phyloP scores from a whole-genome alignment of 192 early-diverging fungal species.

The Backusella luteola region DNA sequence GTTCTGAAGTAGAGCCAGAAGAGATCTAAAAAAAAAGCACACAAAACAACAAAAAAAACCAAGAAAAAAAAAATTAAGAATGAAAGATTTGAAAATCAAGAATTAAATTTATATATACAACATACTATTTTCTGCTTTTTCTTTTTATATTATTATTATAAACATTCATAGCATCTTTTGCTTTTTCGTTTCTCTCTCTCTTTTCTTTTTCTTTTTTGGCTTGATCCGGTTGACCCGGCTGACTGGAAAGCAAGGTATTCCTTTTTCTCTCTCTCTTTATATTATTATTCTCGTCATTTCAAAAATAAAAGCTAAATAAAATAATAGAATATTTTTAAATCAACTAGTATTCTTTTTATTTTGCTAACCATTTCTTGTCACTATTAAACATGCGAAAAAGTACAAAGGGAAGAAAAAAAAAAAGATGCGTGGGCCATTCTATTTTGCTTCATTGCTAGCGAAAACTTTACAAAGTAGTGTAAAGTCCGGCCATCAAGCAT shows the following conservation, averaged over 20 bases:
- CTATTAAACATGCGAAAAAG: background rate
- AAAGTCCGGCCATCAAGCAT: background rate
- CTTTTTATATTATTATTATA: background rate
- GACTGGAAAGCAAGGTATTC: background rate
- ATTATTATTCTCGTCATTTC: background rate
- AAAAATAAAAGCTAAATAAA: background rate
- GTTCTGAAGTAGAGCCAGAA: constrained; percentile 3
- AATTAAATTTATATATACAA: background rate
- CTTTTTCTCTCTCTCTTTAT: background rate
- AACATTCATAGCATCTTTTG: background rate
- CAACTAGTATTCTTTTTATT: no score
- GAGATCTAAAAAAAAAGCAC: background rate
- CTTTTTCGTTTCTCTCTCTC: background rate
- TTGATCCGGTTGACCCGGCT: background rate
- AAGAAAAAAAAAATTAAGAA: background rate
- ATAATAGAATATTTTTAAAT: background rate
- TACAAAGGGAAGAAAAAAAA: background rate
- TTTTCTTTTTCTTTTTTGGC: background rate
- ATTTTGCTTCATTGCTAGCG: background rate
- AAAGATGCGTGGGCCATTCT: background rate
- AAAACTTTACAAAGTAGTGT: background rate
- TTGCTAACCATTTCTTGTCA: no score
- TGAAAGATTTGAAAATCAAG: background rate
- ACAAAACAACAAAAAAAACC: background rate
- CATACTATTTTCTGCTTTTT: background rate